phyloP scores from a whole-genome alignment of 2,329 filamentous ascomycete genomes.

The Tothia fuscella region DNA sequence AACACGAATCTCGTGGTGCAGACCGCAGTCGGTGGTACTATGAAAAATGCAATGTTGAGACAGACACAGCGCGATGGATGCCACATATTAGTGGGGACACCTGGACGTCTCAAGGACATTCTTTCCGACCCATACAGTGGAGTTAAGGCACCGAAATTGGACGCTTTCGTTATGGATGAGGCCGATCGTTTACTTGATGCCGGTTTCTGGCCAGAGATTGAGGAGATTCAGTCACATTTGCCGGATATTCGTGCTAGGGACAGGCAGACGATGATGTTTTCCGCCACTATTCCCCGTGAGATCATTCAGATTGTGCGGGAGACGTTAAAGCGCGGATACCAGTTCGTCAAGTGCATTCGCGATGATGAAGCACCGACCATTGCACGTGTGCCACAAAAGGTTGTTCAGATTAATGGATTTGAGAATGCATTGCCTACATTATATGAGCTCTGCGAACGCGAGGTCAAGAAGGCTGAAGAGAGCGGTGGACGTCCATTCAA shows the following conservation, averaged over 20 bases:
- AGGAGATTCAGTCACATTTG: slow-evolving; percentile 38
- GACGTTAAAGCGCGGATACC: slow-evolving; percentile 72
- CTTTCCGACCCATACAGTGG: slow-evolving; percentile 52
- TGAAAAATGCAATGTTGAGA: slow-evolving; percentile 56
- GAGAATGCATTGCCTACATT: slow-evolving; percentile 68
- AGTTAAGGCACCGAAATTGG: slow-evolving; percentile 51
- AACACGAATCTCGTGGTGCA: slow-evolving; percentile 58
- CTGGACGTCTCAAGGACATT: slow-evolving; percentile 75
- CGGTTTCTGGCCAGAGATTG: slow-evolving; percentile 37
- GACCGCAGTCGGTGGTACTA: slow-evolving; percentile 84
- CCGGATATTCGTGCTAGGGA: slow-evolving; percentile 51
- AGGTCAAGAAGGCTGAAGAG: slow-evolving; percentile 34
- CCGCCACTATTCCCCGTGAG: slow-evolving; percentile 76
- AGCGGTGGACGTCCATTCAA: slow-evolving; percentile 60
- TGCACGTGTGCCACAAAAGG: slow-evolving; percentile 67
- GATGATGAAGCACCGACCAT: slow-evolving; percentile 78
- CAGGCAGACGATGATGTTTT: slow-evolving; percentile 89
- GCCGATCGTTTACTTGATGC: slow-evolving; percentile 56
- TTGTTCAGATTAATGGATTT: slow-evolving; percentile 54
- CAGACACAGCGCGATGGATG: slow-evolving; percentile 65
- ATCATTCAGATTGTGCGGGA: slow-evolving; percentile 68
- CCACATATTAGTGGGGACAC: slow-evolving; percentile 81
- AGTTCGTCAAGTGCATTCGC: slow-evolving; percentile 80
- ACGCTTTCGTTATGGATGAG: slow-evolving; percentile 52
- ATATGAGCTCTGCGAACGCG: slow-evolving; percentile 59